Percentiles rank a stretch among this genome's conserved stretches.
These are phyloP conservation scores for Panellus pusillus DNA, from an alignment of 768 basidiomycete species.

Conservation along the genomic window DNA sequence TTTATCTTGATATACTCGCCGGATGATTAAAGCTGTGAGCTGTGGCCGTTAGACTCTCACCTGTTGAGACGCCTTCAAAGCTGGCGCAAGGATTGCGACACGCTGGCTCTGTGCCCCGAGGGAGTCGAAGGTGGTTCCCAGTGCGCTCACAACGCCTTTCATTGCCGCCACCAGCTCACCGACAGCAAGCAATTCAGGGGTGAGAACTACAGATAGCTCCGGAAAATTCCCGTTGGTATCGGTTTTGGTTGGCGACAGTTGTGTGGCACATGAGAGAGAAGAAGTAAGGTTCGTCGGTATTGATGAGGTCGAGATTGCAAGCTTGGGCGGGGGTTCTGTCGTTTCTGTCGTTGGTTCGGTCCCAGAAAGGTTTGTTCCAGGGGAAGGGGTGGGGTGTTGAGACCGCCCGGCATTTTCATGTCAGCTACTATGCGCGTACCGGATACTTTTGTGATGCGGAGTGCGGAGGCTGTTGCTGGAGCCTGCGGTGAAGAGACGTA, in stretches of 20 bases:
- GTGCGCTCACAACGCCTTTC: constrained; percentile 39
- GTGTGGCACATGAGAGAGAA: constrained; percentile 11
- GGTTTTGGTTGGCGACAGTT: constrained; percentile 2
- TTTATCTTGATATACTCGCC: constrained; percentile 38
- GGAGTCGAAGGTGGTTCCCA: constrained; percentile 44
- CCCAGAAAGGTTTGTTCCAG: neutral
- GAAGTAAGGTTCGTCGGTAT: constrained; percentile 4
- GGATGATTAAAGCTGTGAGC: neutral
- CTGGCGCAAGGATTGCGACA: constrained; percentile 43
- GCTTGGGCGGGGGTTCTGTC: constrained; percentile 1
- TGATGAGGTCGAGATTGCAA: constrained; percentile 4
- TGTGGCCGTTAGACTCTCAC: constrained; percentile 28
- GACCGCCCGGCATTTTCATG: constrained; percentile 17
- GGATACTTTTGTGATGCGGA: constrained; percentile 9
- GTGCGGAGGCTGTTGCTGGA: too few species aligned
- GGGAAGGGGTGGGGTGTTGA: constrained; percentile 15
- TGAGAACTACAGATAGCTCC: constrained; percentile 5
- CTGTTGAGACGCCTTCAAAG: constrained; percentile 45
- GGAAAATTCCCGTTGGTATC: neutral
- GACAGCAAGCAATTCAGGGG: constrained; percentile 42
- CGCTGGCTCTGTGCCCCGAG: constrained; percentile 47
- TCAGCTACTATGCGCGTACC: neutral
- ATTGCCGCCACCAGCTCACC: constrained; percentile 47
- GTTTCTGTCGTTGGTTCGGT: neutral
- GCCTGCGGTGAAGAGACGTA: constrained; percentile 1